Base-by-base conservation (phyloP, 345 rosid species). In the Eucalyptus polybractea region DNA sequence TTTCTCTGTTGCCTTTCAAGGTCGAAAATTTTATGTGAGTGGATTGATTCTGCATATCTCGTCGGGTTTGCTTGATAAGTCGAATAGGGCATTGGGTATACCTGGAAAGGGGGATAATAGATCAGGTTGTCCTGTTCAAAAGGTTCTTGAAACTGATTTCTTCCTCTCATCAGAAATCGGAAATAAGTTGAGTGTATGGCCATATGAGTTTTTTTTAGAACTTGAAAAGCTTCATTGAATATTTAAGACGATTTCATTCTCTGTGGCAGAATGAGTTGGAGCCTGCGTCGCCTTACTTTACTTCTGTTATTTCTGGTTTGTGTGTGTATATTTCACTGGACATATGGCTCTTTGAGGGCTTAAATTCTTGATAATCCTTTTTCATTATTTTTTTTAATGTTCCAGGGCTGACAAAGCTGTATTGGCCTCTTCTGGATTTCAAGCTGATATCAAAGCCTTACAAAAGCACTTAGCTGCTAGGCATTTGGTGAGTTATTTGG, bases 361-460 rank as follows among this genome's bases (percentile, higher is more conserved):
- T 22, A 37, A 51, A 15, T 53, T 7, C 27, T 86, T 49, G 44
- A 29, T 14, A 13, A 19, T 51, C 44, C 47, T 22, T 33, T 40
- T 31, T 33, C 65, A 40, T 31, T 11, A 9, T 49, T 86, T 49
- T 15, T 33, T 24, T 24, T 29, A 6, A 54, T 87, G 45, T 54
- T 87, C 37, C 96, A 97, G 99, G 92, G 99, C 98, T 4, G 97
- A 97, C 88, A 96, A 95, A 88, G 91, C 95, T 90, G 93, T 98
- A 24, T 91, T 98, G 95, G 97, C 99, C 88, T 97, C 99, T 56
- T 98, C 99, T 44, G 99, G 99, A 8, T 98, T 98, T 91, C 99
- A 98, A 90, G 99, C 99, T 87, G 99, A 98, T 93, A 97, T 96
- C 80, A 97, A 94, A 90, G 99, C 99, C 86, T 92, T 98, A 47